Evolutionary conservation across 306 rosid species (phyloP).

Genomic region (Trifolium dubium): DNA sequence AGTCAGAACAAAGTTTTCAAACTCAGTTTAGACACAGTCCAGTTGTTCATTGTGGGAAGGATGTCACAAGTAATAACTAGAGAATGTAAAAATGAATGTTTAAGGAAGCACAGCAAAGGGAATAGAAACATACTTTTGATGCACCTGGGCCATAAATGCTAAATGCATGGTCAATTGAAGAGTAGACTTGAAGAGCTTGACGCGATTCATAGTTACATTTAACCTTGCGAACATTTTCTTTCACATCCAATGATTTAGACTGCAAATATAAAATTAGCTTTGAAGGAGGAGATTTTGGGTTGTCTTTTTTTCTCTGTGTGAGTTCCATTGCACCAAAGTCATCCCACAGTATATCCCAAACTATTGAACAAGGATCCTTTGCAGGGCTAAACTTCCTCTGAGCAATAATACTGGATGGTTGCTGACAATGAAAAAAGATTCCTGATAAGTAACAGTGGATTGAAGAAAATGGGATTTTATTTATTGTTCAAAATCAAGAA

Average conservation of each 20-base stretch:
- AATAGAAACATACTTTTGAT: slow-evolving; percentile 65
- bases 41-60: neutral
- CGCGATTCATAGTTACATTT: slow-evolving; percentile 69
- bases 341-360: slow-evolving; percentile 94
- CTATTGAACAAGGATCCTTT: slow-evolving; percentile 88
- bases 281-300: slow-evolving; percentile 67
- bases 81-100: neutral
- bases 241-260: slow-evolving; percentile 63
- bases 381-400: slow-evolving; percentile 96
- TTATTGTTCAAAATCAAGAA: slow-evolving; percentile 23
- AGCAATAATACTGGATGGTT: slow-evolving; percentile 82
- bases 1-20: neutral
- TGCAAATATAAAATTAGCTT: slow-evolving; percentile 70
- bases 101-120: slow-evolving; percentile 17
- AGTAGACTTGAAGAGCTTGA: slow-evolving; percentile 76
- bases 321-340: slow-evolving; percentile 77
- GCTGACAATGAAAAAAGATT: slow-evolving; percentile 60
- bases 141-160: slow-evolving; percentile 69
- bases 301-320: slow-evolving; percentile 80
- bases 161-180: slow-evolving; percentile 79
- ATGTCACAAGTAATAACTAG: neutral
- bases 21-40: slow-evolving; percentile 7
- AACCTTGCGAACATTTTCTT: slow-evolving; percentile 65
- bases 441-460: slow-evolving; percentile 19
- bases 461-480: slow-evolving; percentile 29